Base-by-base conservation (phyloP, 441 rosid genomes). In the Pelargonium citronellum region DNA sequence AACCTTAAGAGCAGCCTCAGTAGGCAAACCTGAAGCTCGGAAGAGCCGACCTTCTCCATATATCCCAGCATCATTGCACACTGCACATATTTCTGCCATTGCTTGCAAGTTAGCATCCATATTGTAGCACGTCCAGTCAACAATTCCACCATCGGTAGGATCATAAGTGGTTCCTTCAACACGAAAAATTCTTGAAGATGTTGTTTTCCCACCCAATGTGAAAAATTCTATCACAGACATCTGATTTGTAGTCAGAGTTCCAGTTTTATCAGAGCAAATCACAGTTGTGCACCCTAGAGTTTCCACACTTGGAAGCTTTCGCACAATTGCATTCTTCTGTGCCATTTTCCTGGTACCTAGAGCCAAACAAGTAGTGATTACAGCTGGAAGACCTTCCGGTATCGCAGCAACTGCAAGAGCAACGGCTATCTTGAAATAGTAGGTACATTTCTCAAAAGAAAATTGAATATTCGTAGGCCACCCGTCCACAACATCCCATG, bases 1-100 rank as follows among this genome's bases (percentile, higher is more conserved):
- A 75, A 89, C 96, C 98, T 92, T 74, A 27, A 83, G 70, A 12
- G 87, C 85, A 66, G 85, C 87, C 72, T 83, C 85, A 8, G 87
- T 81, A 34, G 87, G 85, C 83, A 83, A 81, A n/a, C 87, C 87
- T 58, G 78, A 79, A 66, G 87, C 70, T 24, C 78, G 74, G 70
- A 75, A 79, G 76, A 81, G 78, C 43, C 74, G 60, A 44, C 79
- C 83, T 3, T 81, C 66, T 58, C 62, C 78, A 1, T 63, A 44
- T 34, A 83, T 41, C 57, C 79, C 53, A 20, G 86, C 84, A 75
- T 83, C 84, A 46, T 83, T 83, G 77, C 86, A 83, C 5, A 77
- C 74, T 1, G 82, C 76, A 7, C 82, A 78, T 6, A 81, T 79
- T 77, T 83, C 76, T n/a, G 85, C 84, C 67, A 81, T 75, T 49